Evolutionary conservation across 176 grass and related monocot species (phyloP), one percentile per base, ranked within the genome.

Genomic region (Echinochloa phyllopogon): DNA sequence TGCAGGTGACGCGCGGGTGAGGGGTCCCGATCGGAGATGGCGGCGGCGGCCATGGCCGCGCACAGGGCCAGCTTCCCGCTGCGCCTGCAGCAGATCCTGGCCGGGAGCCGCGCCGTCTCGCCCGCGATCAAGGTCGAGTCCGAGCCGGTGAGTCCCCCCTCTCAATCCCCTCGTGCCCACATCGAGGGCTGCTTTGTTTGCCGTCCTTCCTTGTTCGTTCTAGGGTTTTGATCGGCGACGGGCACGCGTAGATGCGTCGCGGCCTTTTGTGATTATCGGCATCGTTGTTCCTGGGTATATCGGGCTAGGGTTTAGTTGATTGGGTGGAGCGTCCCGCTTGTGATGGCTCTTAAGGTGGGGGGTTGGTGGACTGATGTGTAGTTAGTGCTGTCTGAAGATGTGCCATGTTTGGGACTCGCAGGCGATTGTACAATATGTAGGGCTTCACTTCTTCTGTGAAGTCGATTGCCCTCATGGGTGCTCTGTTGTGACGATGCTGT

Each of bases 1-100:
- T 40, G 79, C 84, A 92, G 87, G 84, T 83, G 81, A 89, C 86
- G 79, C 65, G 64, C 81, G 72, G 65, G 88, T 84, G 77, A 89
- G 69, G 61, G 77, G 81, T 71, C 74, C 74, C 73, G 69, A 80
- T 80, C 77, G 74, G 61, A 65, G 76, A 86, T 86, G 87, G 85
- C 76, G 59, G 81, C 63, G 66, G 83, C 89, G 83, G 91, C 76
- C 83, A 92, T 95, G 93, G 89, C 93, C 64, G 93, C 88, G 63
- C 87, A 92, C 82, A 83, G 94, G 89, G 90, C 93, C 73, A 91
- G 84, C 86, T 95, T 99, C 65, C 93, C 96, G 38, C 83, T 96
- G 80, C 93, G 96, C 51, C 91, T 96, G 84, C 96, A 99, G 84
- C 96, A 96, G 86, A 91, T 99, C 85, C 82, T 99, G 42, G 88